Conservation (phyloP, 371 early-diverging fungal species). For the Mucor lusitanicus region DNA sequence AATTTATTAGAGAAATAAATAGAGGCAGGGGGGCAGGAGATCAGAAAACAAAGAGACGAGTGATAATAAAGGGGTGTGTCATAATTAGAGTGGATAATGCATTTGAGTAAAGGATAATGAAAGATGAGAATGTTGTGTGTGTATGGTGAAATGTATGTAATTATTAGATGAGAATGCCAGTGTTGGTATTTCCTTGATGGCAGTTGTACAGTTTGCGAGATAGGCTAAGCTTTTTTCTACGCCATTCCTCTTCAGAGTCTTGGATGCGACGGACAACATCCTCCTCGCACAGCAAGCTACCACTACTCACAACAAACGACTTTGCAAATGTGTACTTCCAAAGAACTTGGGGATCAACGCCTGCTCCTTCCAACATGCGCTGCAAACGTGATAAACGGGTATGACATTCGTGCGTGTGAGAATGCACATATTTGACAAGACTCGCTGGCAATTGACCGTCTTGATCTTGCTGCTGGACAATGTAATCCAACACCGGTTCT, state of each 20-base stretch:
- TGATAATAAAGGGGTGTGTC: not conserved
- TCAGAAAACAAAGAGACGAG: not conserved
- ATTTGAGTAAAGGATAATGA: not conserved
- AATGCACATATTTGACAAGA: constrained; percentile 35
- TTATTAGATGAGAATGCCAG: constrained; percentile 5
- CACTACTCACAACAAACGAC: constrained; percentile 42
- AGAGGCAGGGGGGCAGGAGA: not conserved
- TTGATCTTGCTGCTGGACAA: constrained; percentile 25
- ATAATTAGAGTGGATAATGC: not conserved
- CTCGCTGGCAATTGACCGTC: constrained; percentile 7
- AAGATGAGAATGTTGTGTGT: not conserved
- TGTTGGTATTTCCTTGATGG: not conserved
- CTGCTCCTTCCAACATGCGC: constrained; percentile 46
- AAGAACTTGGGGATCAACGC: constrained; percentile 42
- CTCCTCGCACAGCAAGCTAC: constrained; percentile 42
- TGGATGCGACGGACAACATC: constrained; percentile 50
- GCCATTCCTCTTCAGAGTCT: constrained; percentile 48
- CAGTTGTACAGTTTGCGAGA: not conserved
- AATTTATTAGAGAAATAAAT: not conserved
- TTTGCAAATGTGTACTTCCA: constrained; percentile 55
- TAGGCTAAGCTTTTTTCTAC: constrained; percentile 29
- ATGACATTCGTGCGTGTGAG: constrained; percentile 47
- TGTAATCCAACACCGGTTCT: constrained; percentile 39
- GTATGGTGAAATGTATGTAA: not conserved
- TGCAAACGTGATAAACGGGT: constrained; percentile 41